These are phyloP conservation scores for Trichoderma breve DNA, from an alignment of 2,329 filamentous ascomycete genomes.

Conservation along the genomic window DNA sequence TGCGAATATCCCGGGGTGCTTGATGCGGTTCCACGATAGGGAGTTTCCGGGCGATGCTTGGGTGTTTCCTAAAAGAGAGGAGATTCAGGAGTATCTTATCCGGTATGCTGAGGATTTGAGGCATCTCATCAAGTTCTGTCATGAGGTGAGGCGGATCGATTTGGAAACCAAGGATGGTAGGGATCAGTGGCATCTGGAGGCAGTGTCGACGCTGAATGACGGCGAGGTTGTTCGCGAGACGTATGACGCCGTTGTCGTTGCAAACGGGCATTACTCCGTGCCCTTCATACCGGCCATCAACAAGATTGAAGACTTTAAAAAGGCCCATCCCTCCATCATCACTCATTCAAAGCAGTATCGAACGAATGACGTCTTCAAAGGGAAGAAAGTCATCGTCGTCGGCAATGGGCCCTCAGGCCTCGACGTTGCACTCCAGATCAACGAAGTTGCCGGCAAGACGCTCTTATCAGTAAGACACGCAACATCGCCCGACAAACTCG, in stretches of 20 bases:
- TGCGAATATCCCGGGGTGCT: slow-evolving; percentile 77
- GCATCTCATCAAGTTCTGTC: slow-evolving; percentile 66
- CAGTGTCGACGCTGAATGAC: slow-evolving; percentile 48
- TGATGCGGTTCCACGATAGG: slow-evolving; percentile 79
- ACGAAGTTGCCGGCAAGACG: slow-evolving; percentile 58
- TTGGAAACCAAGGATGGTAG: slow-evolving; percentile 28
- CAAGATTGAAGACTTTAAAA: slow-evolving; percentile 59
- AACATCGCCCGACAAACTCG: slow-evolving; percentile 45
- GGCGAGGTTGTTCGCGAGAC: slow-evolving; percentile 37
- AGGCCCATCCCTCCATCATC: slow-evolving; percentile 58
- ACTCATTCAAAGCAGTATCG: slow-evolving; percentile 81
- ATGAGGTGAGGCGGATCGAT: slow-evolving; percentile 63
- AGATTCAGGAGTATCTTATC: slow-evolving; percentile 72
- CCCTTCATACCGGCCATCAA: slow-evolving; percentile 64
- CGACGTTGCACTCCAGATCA: slow-evolving; percentile 79
- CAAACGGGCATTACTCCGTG: slow-evolving; percentile 72
- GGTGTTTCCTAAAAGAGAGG: slow-evolving; percentile 71
- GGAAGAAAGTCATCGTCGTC: slow-evolving; percentile 76
- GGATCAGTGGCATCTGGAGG: slow-evolving; percentile 62
- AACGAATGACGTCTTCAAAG: slow-evolving; percentile 57
- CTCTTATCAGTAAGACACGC: slow-evolving; percentile 61
- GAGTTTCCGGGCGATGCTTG: slow-evolving; percentile 62
- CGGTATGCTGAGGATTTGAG: slow-evolving; percentile 68
- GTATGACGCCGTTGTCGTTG: slow-evolving; percentile 75
- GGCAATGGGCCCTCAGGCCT: slow-evolving; percentile 82